These are phyloP conservation scores for Cutaneotrichosporon cyanovorans DNA, from an alignment of 1,284 basidiomycete species.

Conservation along the genomic window DNA sequence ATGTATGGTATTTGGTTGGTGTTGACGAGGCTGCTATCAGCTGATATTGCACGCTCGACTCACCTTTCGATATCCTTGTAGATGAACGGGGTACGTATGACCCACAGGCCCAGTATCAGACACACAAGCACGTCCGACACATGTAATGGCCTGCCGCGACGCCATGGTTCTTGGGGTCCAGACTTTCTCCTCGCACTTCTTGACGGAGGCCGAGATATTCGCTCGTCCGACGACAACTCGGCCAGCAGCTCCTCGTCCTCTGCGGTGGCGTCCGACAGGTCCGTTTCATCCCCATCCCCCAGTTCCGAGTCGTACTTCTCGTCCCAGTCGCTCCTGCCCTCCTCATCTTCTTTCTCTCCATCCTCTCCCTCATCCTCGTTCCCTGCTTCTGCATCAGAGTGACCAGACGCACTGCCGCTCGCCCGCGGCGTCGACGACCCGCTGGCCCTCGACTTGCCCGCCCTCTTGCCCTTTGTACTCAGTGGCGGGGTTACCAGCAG, in stretches of 20 bases:
- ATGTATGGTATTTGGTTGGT: slow-evolving; percentile 72
- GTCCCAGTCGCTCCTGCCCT: background rate
- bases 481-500: slow-evolving; percentile 48
- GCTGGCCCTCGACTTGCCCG: too few relatives aligned
- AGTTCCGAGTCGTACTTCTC: too few relatives aligned
- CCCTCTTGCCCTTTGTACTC: too few relatives aligned
- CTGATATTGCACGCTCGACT: slow-evolving; percentile 21
- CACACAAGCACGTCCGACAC: slow-evolving; percentile 34
- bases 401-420: too few relatives aligned
- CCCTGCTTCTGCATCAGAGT: too few relatives aligned
- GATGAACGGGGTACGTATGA: slow-evolving; percentile 63
- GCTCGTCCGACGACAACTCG: background rate
- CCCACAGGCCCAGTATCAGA: slow-evolving; percentile 67
- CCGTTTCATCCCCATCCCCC: background rate
- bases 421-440: too few relatives aligned
- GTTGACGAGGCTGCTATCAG: slow-evolving; percentile 51
- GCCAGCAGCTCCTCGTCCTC: slow-evolving; percentile 19
- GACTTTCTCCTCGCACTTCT: background rate
- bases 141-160: slow-evolving; percentile 1
- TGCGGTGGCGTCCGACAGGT: slow-evolving; percentile 6
- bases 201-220: background rate
- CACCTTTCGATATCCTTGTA: slow-evolving; percentile 67
- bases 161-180: background rate
- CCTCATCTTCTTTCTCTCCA: slow-evolving; percentile 15
- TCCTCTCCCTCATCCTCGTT: background rate